These are phyloP conservation scores for Trichosanthes truncata DNA, from an alignment of 306 rosid species.

Conservation along the genomic window DNA sequence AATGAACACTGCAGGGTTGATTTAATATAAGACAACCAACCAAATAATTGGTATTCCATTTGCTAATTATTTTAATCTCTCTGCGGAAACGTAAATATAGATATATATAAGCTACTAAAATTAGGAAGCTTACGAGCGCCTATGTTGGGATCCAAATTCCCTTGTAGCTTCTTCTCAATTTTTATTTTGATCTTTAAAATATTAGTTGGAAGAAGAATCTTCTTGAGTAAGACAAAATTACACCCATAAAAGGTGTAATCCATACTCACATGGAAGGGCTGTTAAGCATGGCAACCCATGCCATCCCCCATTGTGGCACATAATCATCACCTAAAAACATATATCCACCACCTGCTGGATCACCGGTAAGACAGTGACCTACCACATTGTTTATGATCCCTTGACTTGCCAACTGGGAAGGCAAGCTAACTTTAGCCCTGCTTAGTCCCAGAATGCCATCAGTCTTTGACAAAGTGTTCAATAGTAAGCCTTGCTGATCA, in stretches of 20 bases:
- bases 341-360: constrained; percentile 54
- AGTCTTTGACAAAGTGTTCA: constrained; percentile 50
- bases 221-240: not conserved
- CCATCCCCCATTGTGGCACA: constrained; percentile 65
- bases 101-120: not conserved
- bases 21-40: not conserved
- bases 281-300: constrained; percentile 61
- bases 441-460: constrained; percentile 77
- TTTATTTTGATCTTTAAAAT: not conserved
- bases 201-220: not conserved
- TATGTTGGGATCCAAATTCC: not conserved
- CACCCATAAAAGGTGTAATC: not conserved
- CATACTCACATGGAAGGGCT: constrained; percentile 41
- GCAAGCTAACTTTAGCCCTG: constrained; percentile 57
- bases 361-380: constrained; percentile 61
- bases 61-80: not conserved
- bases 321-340: constrained; percentile 73
- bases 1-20: not conserved
- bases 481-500: constrained; percentile 70
- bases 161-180: not conserved
- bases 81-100: not conserved
- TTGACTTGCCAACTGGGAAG: constrained; percentile 57
- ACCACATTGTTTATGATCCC: constrained; percentile 63
- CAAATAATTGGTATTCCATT: not conserved
- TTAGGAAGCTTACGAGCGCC: not conserved